Percentiles rank a stretch among this genome's conserved stretches.
Conservation (phyloP, 2,329 filamentous ascomycete genomes). For the Venturia aucupariae region DNA sequence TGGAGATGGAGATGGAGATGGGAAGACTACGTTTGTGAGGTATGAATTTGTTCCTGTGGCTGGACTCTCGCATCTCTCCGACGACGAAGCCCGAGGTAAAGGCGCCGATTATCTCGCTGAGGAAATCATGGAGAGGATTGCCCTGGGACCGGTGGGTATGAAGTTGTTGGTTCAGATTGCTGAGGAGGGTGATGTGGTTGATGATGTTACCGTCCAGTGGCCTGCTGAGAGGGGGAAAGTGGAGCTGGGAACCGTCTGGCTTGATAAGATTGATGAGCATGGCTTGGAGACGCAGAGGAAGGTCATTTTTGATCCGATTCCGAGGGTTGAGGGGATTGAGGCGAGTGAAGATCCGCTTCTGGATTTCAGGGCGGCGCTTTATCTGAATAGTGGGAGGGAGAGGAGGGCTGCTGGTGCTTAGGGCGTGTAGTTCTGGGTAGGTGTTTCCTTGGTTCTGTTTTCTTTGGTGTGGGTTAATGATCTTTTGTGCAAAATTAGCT, state of each 20-base stretch:
- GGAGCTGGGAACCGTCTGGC: conserved; percentile 40
- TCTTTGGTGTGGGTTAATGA: too few species aligned
- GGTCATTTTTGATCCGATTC: conserved; percentile 50
- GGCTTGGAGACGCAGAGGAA: conserved; percentile 40
- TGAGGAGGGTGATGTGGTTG: conserved; percentile 36
- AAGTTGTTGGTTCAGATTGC: conserved; percentile 44
- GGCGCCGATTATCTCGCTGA: conserved; percentile 40
- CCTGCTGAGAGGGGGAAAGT: conserved; percentile 42
- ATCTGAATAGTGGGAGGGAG: conserved; percentile 46
- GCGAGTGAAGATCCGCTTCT: conserved; percentile 46
- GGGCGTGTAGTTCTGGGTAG: too few species aligned
- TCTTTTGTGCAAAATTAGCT: too few species aligned
- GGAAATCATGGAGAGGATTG: conserved; percentile 34
- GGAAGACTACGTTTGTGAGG: conserved; percentile 40
- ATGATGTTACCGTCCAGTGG: conserved; percentile 45
- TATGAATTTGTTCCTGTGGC: conserved; percentile 41
- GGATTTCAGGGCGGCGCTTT: conserved; percentile 46
- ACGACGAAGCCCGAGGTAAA: conserved; percentile 31
- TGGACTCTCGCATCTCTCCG: conserved; percentile 32
- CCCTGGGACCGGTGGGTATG: conserved; percentile 32
- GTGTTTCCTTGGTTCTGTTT: too few species aligned
- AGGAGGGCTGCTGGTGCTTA: conserved; percentile 34
- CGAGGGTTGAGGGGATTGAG: conserved; percentile 45
- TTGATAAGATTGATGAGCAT: conserved; percentile 34
- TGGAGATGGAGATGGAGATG: too few species aligned